Evolutionary conservation across 352 stramenopile species (phyloP), one percentile per base, ranked within the genome.

Genomic region (Phytophthora multivora): DNA sequence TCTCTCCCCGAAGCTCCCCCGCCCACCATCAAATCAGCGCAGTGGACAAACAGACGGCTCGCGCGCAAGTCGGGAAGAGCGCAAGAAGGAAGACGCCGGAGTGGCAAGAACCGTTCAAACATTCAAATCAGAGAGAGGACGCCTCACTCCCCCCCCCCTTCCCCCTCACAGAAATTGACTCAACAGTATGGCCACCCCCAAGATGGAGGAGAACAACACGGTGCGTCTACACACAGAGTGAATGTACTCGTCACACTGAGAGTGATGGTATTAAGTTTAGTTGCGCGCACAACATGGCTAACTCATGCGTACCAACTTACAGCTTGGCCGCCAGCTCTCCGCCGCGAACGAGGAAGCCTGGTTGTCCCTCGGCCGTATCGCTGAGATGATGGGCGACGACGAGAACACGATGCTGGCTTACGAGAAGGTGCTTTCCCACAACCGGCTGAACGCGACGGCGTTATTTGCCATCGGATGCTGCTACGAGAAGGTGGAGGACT

Each of bases 321-420:
- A 91, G 82, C 70, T 89, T 13, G 69, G 69, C 16, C 82, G 83
- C 16, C 86, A 95, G 60, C 79, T 95, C 38, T 86, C 84, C 43
- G 79, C 77, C 9, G 75, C 82, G 19, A 95, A 95, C 45, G 84
- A 95, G 52, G 86, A 95, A 51, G 86, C 85, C 18, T 95, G 86
- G 86, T 70, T 93, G 23, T 86, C 80, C 19, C 71, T 95, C 8
- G 86, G 84, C 31, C 84, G 86, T 58, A 94, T 95, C 55, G 83
- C 87, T n/a, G 87, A 95, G 51, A 91, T 95, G 81, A 95, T 95
- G 87, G 87, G 85, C 58, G 85, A 95, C 68, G 87, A 95, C 47
- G 83, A 93, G 52, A 94, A 95, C 75, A 94, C 86, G 28, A 89
- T 95, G 78, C 53, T 93, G 41, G 86, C 87, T 21, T 95, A 94